Base-by-base conservation (phyloP, 1,284 basidiomycete species). In the Moesziomyces globuligerus region DNA sequence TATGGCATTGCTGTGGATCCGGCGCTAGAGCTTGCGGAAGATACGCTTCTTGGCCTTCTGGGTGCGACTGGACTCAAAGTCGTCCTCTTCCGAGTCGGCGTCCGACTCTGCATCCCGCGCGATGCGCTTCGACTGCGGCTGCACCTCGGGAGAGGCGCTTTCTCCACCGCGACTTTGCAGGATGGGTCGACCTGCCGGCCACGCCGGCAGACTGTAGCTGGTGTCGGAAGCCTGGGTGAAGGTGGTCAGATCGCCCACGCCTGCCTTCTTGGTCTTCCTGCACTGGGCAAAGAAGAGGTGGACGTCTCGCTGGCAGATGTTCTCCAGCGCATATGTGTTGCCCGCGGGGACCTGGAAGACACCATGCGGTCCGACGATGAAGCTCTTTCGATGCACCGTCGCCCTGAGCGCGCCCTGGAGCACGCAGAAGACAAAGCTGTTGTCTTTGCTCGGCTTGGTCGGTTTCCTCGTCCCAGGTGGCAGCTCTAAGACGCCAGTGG, bases 261-360 rank as follows among this genome's bases (percentile, higher is more conserved):
- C 48, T 4, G 52, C 54, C 42, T 57, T 61, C 10, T 46, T 53
- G 3, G 49, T 83, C 50, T 91, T 91, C 34, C 94, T 88, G 1
- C 91, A 91, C 84, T 98, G 96, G 0, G 93, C 90, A 83, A 98
- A 98, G 85, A 95, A 95, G 8, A 98, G 83, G 75, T 88, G 89
- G 11, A 90, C 91, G 47, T 91, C 89, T 26, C 91, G 87, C 40
- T 90, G 86, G 18, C 88, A 88, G 21, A 95, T 89, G 83, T 98
- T 98, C 78, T 90, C 87, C 80, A 98, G 92, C 51, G 88, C 88
- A 83, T 98, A 98, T 7, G 87, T 87, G 83, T 98, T 98, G 25
- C 93, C 93, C 91, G 75, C 13, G 2, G 94, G 94, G 23, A 97
- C 90, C 76, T 96, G 86, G 82, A 96, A 95, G 86, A 90, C 90